Evolutionary conservation across 177 flowering plant genomes (phyloP).

Genomic region (Tripterygium wilfordii): DNA sequence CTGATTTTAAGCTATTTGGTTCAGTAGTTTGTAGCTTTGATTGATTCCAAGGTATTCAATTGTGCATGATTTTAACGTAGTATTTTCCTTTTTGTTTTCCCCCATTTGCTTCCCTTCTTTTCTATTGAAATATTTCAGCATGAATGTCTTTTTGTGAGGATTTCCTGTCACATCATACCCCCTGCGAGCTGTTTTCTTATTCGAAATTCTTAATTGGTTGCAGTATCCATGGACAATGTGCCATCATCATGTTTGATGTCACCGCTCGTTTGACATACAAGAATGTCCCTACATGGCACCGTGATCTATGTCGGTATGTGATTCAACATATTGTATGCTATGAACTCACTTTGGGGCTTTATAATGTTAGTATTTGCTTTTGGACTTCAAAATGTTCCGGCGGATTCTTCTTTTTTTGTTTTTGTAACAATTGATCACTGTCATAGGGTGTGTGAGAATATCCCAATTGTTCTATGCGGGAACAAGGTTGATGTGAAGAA

Average conservation of each 20-base stretch:
- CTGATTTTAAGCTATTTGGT: neutral
- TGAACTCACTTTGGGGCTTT: no score
- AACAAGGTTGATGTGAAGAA: conserved; percentile 66
- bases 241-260: conserved; percentile 75
- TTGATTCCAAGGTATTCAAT: no score
- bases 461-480: conserved; percentile 10
- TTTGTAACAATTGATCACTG: neutral
- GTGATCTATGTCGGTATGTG: conserved; percentile 63
- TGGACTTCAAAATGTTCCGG: neutral
- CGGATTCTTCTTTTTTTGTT: neutral
- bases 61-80: no score
- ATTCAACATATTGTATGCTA: no score
- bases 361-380: no score
- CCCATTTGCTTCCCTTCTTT: neutral
- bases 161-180: no score
- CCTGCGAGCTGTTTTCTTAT: neutral
- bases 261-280: conserved; percentile 69
- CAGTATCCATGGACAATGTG: conserved; percentile 83
- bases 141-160: no score
- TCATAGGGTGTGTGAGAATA: conserved; percentile 17
- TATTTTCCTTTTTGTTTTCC: no score
- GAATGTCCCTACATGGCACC: conserved; percentile 77
- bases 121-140: no score
- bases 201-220: conserved; percentile 1
- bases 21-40: no score